These are phyloP conservation scores for Metarhizium brunneum DNA, from an alignment of 2,329 filamentous ascomycete species.

Conservation along the genomic window DNA sequence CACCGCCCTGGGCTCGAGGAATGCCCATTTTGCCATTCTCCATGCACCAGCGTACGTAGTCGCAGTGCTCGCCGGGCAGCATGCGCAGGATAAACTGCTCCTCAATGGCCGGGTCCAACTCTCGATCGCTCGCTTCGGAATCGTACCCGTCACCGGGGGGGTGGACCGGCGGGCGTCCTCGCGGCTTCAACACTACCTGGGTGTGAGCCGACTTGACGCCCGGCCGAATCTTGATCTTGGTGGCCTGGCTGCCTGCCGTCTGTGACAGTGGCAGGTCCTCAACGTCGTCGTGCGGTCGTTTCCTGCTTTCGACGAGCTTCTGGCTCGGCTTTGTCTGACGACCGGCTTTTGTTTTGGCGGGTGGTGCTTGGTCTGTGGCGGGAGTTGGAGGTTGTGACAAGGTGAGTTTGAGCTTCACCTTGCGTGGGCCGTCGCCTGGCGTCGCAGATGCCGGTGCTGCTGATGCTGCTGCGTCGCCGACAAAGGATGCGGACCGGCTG, in stretches of 20 bases:
- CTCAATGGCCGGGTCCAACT: conserved; percentile 80
- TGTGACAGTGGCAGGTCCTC: conserved; percentile 31
- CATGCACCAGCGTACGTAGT: conserved; percentile 70
- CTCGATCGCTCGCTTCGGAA: conserved; percentile 86
- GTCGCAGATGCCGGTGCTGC: conserved; percentile 10
- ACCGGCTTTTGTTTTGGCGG: conserved; percentile 48
- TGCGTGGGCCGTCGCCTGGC: conserved; percentile 24
- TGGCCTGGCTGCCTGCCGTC: conserved; percentile 17
- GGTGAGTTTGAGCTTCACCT: conserved; percentile 33
- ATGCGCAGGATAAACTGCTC: conserved; percentile 86
- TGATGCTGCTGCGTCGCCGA: conserved; percentile 16
- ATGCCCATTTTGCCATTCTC: conserved; percentile 68
- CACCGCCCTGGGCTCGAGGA: conserved; percentile 52
- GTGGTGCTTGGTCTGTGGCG: conserved; percentile 10
- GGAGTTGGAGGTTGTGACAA: conserved; percentile 29
- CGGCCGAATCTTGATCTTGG: conserved; percentile 45
- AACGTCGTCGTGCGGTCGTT: conserved; percentile 49
- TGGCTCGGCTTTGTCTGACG: conserved; percentile 50
- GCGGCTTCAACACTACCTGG: conserved; percentile 45
- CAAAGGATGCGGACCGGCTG: conserved; percentile 25
- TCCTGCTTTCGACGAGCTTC: conserved; percentile 49
- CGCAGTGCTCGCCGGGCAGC: conserved; percentile 74
- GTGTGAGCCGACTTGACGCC: conserved; percentile 27
- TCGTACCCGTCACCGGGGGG: conserved; percentile 87
- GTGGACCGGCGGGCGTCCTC: conserved; percentile 59